phyloP scores from a whole-genome alignment of 176 grass and related monocot species.

The Lolium multiflorum region DNA sequence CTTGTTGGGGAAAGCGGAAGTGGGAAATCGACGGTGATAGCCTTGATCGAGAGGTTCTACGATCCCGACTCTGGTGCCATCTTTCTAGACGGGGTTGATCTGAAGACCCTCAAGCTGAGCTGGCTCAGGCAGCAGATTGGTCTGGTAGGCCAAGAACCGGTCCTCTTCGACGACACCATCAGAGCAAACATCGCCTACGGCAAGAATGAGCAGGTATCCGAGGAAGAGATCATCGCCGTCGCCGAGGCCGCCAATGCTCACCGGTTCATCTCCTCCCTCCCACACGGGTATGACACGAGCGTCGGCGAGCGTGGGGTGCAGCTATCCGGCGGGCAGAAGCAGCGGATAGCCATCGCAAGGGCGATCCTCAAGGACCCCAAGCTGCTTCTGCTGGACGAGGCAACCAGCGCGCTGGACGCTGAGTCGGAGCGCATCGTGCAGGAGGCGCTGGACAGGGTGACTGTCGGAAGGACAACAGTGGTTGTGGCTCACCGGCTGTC shows the following conservation, averaged over 20 bases:
- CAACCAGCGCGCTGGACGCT: constrained; percentile 63
- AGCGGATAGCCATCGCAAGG: constrained; percentile 74
- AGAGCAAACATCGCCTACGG: constrained; percentile 75
- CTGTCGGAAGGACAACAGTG: constrained; percentile 55
- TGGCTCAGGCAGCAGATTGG: constrained; percentile 79
- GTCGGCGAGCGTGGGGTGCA: constrained; percentile 73
- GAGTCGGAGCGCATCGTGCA: constrained; percentile 68
- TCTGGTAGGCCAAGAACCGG: constrained; percentile 72
- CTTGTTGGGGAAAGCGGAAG: constrained; percentile 84
- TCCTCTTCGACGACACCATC: constrained; percentile 71
- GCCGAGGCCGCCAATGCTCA: constrained; percentile 66
- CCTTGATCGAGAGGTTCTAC: constrained; percentile 81
- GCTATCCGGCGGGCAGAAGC: constrained; percentile 75
- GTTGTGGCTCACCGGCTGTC: constrained; percentile 59
- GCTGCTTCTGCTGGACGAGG: constrained; percentile 67
- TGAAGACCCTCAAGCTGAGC: constrained; percentile 60
- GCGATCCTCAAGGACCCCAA: constrained; percentile 56
- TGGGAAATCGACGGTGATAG: constrained; percentile 81
- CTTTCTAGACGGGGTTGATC: constrained; percentile 55
- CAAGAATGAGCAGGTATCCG: constrained; percentile 51
- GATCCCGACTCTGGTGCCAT: constrained; percentile 64
- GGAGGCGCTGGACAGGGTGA: constrained; percentile 58
- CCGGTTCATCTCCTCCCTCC: constrained; percentile 65
- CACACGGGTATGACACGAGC: constrained; percentile 58
- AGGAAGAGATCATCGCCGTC: constrained; percentile 71